These are phyloP conservation scores for Ettlia oleoabundans DNA, from an alignment of 139 green algal species.

Conservation along the genomic window DNA sequence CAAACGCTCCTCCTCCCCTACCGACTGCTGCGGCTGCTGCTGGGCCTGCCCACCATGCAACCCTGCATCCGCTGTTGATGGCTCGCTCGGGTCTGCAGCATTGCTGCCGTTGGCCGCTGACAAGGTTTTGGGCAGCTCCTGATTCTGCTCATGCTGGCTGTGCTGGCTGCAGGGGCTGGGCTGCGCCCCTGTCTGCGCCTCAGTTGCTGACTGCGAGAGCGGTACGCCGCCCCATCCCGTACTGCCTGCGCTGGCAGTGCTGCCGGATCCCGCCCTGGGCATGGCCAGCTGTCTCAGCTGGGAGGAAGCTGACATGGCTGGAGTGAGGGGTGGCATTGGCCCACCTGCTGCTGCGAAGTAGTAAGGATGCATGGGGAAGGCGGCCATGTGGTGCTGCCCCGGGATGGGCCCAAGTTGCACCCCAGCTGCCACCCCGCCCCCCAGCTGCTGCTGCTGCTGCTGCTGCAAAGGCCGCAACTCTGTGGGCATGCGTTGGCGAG, in stretches of 20 bases:
- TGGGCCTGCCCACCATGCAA: neutral
- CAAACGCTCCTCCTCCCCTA: neutral
- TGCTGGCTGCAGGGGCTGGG: slow-evolving; percentile 8
- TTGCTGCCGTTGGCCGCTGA: neutral
- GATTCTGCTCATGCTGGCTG: neutral
- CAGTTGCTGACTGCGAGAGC: slow-evolving; percentile 15
- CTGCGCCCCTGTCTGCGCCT: neutral
- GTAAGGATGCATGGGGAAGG: slow-evolving; percentile 5
- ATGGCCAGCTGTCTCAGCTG: neutral
- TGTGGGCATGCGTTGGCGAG: neutral
- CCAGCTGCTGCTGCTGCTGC: neutral
- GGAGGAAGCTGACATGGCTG: neutral
- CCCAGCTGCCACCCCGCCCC: neutral
- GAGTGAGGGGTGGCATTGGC: neutral
- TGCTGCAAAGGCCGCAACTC: neutral
- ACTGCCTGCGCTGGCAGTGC: neutral
- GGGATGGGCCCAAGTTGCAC: neutral
- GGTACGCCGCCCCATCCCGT: slow-evolving; percentile 37
- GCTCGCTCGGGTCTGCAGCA: neutral
- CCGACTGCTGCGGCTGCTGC: slow-evolving; percentile 7
- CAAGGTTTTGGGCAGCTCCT: neutral
- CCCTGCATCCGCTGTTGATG: neutral
- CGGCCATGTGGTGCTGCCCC: neutral
- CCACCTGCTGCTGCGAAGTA: neutral
- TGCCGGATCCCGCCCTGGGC: neutral